phyloP scores from a whole-genome alignment of 1,139 yeast species.

The Blastobotrys indianensis region DNA sequence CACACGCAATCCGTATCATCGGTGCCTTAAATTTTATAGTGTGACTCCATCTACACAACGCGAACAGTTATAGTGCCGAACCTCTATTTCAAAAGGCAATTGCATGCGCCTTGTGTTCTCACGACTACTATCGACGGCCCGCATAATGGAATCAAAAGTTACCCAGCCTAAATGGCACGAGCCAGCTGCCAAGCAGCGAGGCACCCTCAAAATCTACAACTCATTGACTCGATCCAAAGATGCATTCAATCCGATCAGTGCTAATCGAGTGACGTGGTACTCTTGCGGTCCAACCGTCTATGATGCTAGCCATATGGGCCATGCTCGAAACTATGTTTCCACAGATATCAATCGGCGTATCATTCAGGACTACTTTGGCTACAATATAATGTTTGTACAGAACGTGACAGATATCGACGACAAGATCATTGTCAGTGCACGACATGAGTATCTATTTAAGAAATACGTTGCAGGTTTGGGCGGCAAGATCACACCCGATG shows the following conservation, averaged over 20 bases:
- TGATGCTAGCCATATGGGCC: slow-evolving; percentile 98
- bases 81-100: too few species aligned
- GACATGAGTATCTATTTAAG: slow-evolving; percentile 79
- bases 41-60: too few species aligned
- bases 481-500: slow-evolving; percentile 34
- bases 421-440: slow-evolving; percentile 88
- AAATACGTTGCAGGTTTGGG: slow-evolving; percentile 36
- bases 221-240: slow-evolving; percentile 78
- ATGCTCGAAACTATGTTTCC: slow-evolving; percentile 93
- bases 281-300: slow-evolving; percentile 99
- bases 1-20: too few species aligned
- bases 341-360: slow-evolving; percentile 89
- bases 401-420: slow-evolving; percentile 98
- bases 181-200: slow-evolving; percentile 14
- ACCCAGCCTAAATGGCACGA: slow-evolving; percentile 24
- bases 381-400: slow-evolving; percentile 80
- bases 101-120: slow-evolving; percentile 3
- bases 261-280: slow-evolving; percentile 79
- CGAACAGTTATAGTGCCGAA: too few species aligned
- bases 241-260: slow-evolving; percentile 59
- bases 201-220: slow-evolving; percentile 55
- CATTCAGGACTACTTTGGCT: slow-evolving; percentile 84
- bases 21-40: too few species aligned
- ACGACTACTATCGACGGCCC: slow-evolving; percentile 3
- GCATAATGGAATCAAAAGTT: slow-evolving; percentile 11